Conservation (phyloP, 2,329 filamentous ascomycete species). For the Knoxdaviesia capensis region DNA sequence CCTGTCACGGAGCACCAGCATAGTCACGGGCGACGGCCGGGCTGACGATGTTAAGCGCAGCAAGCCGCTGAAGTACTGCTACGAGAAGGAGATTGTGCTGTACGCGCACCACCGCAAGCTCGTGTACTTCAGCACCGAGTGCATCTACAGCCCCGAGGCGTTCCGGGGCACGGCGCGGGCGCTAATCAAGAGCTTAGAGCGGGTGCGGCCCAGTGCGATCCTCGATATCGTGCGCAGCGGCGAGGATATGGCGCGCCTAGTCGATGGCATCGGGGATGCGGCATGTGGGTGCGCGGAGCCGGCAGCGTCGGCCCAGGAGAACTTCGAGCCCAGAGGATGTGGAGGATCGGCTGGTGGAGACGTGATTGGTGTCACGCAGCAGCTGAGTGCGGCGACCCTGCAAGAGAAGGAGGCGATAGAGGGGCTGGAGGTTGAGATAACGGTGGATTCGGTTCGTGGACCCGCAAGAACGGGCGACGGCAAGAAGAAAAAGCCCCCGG, state of each 20-base stretch:
- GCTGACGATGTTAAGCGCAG: constrained; percentile 82
- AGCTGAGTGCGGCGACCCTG: constrained; percentile 10
- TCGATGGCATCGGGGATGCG: constrained; percentile 13
- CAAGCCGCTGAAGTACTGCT: constrained; percentile 94
- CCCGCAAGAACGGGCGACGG: no score
- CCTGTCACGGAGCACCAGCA: constrained; percentile 72
- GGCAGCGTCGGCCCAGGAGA: not conserved
- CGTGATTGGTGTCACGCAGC: not conserved
- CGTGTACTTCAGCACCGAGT: constrained; percentile 97
- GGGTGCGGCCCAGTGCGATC: constrained; percentile 82
- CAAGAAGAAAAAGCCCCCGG: no score
- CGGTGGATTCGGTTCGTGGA: constrained; percentile 2
- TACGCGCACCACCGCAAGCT: constrained; percentile 94
- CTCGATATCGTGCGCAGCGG: constrained; percentile 87
- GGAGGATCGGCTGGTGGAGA: no score
- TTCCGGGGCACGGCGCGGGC: constrained; percentile 83
- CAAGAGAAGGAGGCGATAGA: constrained; percentile 7
- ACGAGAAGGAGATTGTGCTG: constrained; percentile 96
- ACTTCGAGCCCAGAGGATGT: no score
- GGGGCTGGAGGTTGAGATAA: constrained; percentile 14
- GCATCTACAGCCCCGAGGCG: constrained; percentile 93
- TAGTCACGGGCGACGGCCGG: constrained; percentile 51
- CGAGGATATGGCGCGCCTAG: constrained; percentile 86
- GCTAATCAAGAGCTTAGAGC: constrained; percentile 87
- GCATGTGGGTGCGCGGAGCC: not conserved